These are phyloP conservation scores for Cynanchum wilfordii DNA, from an alignment of 257 asterid genomes.

Conservation along the genomic window DNA sequence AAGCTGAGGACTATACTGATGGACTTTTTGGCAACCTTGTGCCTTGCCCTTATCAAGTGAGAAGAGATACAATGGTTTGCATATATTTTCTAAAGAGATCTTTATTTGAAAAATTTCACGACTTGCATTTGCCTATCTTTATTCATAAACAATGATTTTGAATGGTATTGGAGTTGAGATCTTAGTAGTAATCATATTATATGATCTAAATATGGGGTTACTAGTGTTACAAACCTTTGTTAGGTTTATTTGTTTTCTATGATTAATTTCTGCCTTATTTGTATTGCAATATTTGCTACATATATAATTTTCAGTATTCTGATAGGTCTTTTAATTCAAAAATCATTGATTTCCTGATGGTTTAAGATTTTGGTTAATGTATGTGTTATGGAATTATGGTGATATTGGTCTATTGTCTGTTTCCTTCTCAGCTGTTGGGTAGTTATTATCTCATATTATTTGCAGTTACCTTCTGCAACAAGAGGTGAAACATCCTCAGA, in stretches of 20 bases:
- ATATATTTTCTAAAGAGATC: not conserved
- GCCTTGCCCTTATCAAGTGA: constrained; percentile 71
- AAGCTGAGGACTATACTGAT: constrained; percentile 71
- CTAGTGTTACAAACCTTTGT: not conserved
- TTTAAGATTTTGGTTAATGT: not conserved
- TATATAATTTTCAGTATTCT: not conserved
- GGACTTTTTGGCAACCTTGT: constrained; percentile 76
- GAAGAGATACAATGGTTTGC: constrained; percentile 12
- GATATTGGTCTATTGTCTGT: not conserved
- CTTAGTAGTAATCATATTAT: not conserved
- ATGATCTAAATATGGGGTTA: not conserved
- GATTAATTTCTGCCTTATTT: not conserved
- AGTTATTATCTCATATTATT: constrained; percentile 25
- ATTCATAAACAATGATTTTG: not conserved
- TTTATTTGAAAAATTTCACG: not conserved
- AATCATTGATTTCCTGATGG: not conserved
- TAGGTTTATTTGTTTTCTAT: not conserved
- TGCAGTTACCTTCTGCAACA: constrained; percentile 57
- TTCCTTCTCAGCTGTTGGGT: not conserved
- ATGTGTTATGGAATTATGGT: not conserved
- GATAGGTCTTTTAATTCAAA: not conserved
- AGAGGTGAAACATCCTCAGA: constrained; percentile 71
- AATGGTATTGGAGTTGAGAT: not conserved
- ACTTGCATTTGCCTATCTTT: not conserved
- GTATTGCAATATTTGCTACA: not conserved